phyloP scores from a whole-genome alignment of 805 yeast species.

The Komagataella pastoris region DNA sequence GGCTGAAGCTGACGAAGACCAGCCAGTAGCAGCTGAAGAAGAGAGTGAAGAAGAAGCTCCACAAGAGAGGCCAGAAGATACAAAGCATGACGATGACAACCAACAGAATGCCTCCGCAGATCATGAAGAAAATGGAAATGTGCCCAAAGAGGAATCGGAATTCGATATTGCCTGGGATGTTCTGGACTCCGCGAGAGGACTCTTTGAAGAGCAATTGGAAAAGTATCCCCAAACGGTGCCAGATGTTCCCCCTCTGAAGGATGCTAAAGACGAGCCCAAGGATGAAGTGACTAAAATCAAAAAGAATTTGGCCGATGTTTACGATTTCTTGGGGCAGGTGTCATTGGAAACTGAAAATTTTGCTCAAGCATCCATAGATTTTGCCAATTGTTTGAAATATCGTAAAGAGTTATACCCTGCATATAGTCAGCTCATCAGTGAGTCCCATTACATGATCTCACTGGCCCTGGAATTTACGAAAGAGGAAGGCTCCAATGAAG shows the following conservation, averaged over 20 bases:
- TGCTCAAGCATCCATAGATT: constrained; percentile 61
- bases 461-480: constrained; percentile 62
- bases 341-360: constrained; percentile 85
- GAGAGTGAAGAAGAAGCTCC: constrained; percentile 9
- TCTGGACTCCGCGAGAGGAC: constrained; percentile 61
- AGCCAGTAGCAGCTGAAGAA: constrained; percentile 16
- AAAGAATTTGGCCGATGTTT: constrained; percentile 56
- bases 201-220: constrained; percentile 36
- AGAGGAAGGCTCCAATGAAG: constrained; percentile 33
- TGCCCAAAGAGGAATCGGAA: constrained; percentile 45
- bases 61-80: constrained; percentile 10
- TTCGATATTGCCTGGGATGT: constrained; percentile 87
- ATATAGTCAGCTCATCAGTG: constrained; percentile 51
- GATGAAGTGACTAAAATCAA: constrained; percentile 22
- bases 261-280: constrained; percentile 11
- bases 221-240: constrained; percentile 4
- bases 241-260: constrained; percentile 7
- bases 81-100: constrained; percentile 14
- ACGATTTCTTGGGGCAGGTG: constrained; percentile 78
- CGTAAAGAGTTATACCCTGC: constrained; percentile 37
- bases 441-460: constrained; percentile 70
- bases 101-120: constrained; percentile 11
- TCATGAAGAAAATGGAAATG: constrained; percentile 12
- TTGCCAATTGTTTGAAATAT: constrained; percentile 40
- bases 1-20: constrained; percentile 21